Base-by-base conservation (phyloP, 1,139 yeast species). In the Pichia sp. region DNA sequence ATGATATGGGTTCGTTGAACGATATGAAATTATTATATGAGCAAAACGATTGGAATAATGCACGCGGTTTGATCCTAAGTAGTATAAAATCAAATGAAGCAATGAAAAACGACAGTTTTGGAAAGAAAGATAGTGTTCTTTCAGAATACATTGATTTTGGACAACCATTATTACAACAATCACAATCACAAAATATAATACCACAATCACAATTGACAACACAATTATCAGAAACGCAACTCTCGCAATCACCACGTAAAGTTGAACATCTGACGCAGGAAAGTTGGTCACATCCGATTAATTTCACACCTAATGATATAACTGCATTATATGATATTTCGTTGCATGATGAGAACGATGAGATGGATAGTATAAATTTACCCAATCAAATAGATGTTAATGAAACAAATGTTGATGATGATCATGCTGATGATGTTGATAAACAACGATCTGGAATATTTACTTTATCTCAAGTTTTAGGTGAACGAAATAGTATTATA, bases 11-110 rank as follows among this genome's bases (percentile, higher is more conserved):
- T 32, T 9, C 20, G 18, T 18, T 22, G 11, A 18, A 32, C 18
- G 36, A 32, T 18, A 48, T 48, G 46, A 32, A 40, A 22, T 48
- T 53, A 8, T 42, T 47, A 53, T 16, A 46, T 54, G 20, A 40
- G 55, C n/a, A 40, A 43, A 45, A 57, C 49, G 38, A 30, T 54
- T 64, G 35, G 66, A 61, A 12, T 52, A 56, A 41, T 49, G 51
- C 34, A 22, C 47, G 44, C 42, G 50, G 37, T 6, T 23, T 23
- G 8, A 25, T 42, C 16, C 16, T 42, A 7, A 27, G 29, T 13
- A 39, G 49, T 37, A 37, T 41, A 25, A 35, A 40, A 34, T 32
- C 22, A 18, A 43, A 16, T 12, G 30, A 30, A 18, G 26, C 39
- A 11, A 25, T 23, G 13, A 23, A 32, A 12, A 16, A 18, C 20